Evolutionary conservation across 179 eudicot species (phyloP), one percentile per base, ranked within the genome.

Genomic region (Camellia oleifera): DNA sequence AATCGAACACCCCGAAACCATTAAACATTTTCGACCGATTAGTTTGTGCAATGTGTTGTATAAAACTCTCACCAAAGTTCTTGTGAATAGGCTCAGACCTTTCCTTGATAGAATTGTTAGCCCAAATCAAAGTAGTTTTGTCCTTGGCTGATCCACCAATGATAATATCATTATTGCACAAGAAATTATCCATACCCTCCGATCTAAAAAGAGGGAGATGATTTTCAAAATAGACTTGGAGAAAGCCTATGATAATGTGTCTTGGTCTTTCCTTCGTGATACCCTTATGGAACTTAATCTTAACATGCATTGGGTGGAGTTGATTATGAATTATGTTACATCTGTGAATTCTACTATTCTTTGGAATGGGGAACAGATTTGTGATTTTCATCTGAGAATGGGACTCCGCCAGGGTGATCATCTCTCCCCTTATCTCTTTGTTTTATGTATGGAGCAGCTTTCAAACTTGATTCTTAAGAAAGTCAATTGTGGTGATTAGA

Each of bases 361-460:
- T 17, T 63, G 20, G 67, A 58, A 61, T 42, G 78, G 68, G 5
- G 68, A 17, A 11, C 52, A 45, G 0, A 7, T 46, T 4, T 6
- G n/a, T 14, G 10, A 6, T 5, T 75, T 75, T 42, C 40, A 2
- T 7, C 54, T 7, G 14, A 6, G 42, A 3, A 57, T 69, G 9
- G 50, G 67, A 17, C 6, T 75, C 1, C 23, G 78, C 3, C 78
- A 75, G 60, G 78, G 67, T 2, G 68, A 75, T 58, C 78, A 69
- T 3, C 15, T 75, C 3, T 75, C 78, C 17, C 68, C 54, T 8
- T 75, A 75, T 11, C 40, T 61, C 4, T 75, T 75, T 60, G 61
- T 75, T 61, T 11, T 75, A 4, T 23, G 17, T 26, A 26, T 75
- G 69, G 20, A 61, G n/a, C 46, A n/a, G 26, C n/a, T 75, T 2